A percentile compares a stretch with the other conserved stretches of the same genome.
Conservation (phyloP, 2,329 filamentous ascomycete genomes). For the Coniella vitis region DNA sequence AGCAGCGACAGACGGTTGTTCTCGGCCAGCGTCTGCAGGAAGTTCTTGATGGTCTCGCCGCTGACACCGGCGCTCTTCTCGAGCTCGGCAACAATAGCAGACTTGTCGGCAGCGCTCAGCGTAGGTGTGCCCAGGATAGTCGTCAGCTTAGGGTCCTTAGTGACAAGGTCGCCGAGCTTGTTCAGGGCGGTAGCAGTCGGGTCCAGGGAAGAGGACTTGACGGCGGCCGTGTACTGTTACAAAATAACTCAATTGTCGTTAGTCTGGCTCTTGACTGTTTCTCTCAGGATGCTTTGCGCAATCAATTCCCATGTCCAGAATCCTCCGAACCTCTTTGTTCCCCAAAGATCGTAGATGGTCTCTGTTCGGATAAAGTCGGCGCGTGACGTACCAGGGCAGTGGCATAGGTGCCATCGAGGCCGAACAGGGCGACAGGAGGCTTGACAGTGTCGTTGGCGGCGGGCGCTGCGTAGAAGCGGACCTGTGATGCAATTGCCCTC, state of each 20-base stretch:
- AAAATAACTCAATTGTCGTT: conserved; percentile 30
- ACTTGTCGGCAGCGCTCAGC: conserved; percentile 73
- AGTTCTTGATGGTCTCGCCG: conserved; percentile 87
- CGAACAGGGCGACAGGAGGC: conserved; percentile 86
- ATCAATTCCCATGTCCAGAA: conserved; percentile 1
- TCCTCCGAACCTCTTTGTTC: not conserved
- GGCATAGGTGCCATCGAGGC: conserved; percentile 96
- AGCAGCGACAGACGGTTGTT: conserved; percentile 91
- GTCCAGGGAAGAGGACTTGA: conserved; percentile 82
- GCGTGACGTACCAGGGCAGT: conserved; percentile 78
- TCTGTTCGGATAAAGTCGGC: conserved; percentile 7
- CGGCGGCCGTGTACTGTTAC: conserved; percentile 84
- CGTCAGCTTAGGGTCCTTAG: conserved; percentile 76
- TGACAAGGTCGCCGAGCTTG: conserved; percentile 63
- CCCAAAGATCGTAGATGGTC: not conserved
- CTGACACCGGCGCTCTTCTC: conserved; percentile 69
- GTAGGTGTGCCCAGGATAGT: conserved; percentile 74
- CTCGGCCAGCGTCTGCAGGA: conserved; percentile 82
- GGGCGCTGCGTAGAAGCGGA: conserved; percentile 70
- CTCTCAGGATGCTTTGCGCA: not conserved
- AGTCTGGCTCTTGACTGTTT: conserved; percentile 21
- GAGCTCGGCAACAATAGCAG: conserved; percentile 78
- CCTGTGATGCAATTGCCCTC: conserved; percentile 52
- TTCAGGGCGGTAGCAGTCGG: conserved; percentile 73
- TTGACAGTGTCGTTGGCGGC: conserved; percentile 61